A percentile compares a stretch with the other conserved stretches of the same genome.
Conservation (phyloP, 2,329 filamentous ascomycete genomes). For the Berkeleyomyces basicola region DNA sequence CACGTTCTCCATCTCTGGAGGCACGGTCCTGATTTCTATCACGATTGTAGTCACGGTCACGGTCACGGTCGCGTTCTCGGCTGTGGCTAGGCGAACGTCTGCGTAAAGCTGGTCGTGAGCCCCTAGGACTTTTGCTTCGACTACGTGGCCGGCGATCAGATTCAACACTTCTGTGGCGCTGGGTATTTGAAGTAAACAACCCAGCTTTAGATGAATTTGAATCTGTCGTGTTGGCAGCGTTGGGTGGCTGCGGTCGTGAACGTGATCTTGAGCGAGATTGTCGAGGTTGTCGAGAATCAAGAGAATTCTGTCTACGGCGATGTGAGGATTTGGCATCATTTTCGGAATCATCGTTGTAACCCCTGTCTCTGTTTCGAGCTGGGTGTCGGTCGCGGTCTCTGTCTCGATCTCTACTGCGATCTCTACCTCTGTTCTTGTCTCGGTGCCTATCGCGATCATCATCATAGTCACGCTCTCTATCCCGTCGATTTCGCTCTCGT, state of each 20-base stretch:
- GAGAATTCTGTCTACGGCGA: conserved; percentile 3
- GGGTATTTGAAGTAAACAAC: neutral
- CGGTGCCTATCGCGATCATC: neutral
- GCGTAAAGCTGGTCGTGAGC: neutral
- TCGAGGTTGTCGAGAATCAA: conserved; percentile 1
- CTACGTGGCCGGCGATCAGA: neutral
- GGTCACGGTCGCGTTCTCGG: conserved; percentile 3
- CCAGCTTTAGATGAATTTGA: neutral
- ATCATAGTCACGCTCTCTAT: conserved; percentile 1
- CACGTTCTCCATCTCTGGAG: conserved; percentile 19
- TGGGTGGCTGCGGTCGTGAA: neutral
- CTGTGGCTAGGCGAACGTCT: conserved; percentile 3
- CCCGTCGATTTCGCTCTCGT: neutral
- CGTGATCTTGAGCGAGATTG: conserved; percentile 4
- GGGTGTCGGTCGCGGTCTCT: conserved; percentile 5
- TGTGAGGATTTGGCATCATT: conserved; percentile 3
- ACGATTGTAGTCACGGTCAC: conserved; percentile 13
- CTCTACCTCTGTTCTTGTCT: neutral
- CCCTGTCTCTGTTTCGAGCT: neutral
- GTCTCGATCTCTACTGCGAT: neutral
- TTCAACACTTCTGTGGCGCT: neutral
- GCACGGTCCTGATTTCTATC: conserved; percentile 16
- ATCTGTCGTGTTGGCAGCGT: neutral
- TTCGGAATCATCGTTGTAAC: neutral
- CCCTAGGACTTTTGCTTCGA: conserved; percentile 4